phyloP scores from a whole-genome alignment of 23 red algal species.

The Chondrus crispus region DNA sequence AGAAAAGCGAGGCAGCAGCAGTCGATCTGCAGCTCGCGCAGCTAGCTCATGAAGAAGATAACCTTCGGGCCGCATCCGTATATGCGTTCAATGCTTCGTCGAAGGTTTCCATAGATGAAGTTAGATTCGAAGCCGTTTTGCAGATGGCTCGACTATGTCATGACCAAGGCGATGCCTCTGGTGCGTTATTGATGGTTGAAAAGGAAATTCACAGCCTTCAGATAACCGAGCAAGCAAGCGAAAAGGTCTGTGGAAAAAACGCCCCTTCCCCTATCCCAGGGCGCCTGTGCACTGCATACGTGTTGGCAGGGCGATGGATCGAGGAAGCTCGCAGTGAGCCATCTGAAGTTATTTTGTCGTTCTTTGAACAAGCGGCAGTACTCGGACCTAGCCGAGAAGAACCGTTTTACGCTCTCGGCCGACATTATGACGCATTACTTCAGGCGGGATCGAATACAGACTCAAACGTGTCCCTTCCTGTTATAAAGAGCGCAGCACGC shows the following conservation, averaged over 20 bases:
- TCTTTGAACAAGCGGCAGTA: conserved; percentile 37
- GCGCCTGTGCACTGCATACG: conserved; percentile 10
- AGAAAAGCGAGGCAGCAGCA: conserved; percentile 31
- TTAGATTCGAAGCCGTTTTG: background rate
- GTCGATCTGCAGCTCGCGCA: conserved; percentile 54
- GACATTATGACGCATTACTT: conserved; percentile 72
- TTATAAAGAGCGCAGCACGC: background rate
- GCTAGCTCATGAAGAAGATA: conserved; percentile 55
- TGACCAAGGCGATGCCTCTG: conserved; percentile 33
- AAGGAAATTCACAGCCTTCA: conserved; percentile 21
- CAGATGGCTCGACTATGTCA: background rate
- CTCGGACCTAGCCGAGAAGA: conserved; percentile 43
- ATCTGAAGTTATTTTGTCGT: conserved; percentile 49
- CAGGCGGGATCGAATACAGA: conserved; percentile 36
- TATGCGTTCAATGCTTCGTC: conserved; percentile 29
- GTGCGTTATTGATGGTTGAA: conserved; percentile 2
- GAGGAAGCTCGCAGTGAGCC: conserved; percentile 46
- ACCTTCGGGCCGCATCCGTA: conserved; percentile 52
- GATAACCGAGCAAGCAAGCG: background rate
- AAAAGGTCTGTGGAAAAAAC: background rate
- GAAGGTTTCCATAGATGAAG: conserved; percentile 10
- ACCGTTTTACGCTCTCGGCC: conserved; percentile 71
- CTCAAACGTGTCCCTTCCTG: background rate
- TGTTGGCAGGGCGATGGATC: conserved; percentile 53
- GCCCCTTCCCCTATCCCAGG: background rate